phyloP scores from a whole-genome alignment of 2,329 filamentous ascomycete genomes.

The Aspergillus novofumigatus region DNA sequence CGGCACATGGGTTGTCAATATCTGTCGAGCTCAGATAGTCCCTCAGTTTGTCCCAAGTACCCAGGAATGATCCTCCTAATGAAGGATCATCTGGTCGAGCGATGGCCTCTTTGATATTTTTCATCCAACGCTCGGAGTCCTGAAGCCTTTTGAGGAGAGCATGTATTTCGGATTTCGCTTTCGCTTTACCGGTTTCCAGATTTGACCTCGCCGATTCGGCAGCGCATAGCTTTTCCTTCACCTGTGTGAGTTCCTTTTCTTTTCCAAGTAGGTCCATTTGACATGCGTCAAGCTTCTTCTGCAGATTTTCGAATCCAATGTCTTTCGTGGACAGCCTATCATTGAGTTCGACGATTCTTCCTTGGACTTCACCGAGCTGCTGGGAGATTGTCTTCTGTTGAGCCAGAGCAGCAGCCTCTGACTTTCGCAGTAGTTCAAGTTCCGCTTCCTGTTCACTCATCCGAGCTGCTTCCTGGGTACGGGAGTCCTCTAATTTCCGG shows the following conservation, averaged over 20 bases:
- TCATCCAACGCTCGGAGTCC: conserved; percentile 21
- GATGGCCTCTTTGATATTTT: conserved; percentile 18
- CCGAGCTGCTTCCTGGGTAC: conserved; percentile 8
- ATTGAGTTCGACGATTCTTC: conserved; percentile 20
- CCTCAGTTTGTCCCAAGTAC: conserved; percentile 19
- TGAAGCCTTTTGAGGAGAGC: conserved; percentile 21
- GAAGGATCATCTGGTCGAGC: conserved; percentile 11
- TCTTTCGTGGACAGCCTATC: conserved; percentile 4
- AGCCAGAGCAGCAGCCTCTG: conserved; percentile 13
- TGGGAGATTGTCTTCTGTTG: conserved; percentile 16
- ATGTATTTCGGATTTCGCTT: conserved; percentile 22
- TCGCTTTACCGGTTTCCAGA: conserved; percentile 18
- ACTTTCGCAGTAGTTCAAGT: conserved; percentile 18
- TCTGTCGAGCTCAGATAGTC: conserved; percentile 8
- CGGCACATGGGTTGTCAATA: not conserved
- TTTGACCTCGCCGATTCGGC: conserved; percentile 11
- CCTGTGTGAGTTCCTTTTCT: conserved; percentile 25
- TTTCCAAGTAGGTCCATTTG: conserved; percentile 17
- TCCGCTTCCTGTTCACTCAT: conserved; percentile 14
- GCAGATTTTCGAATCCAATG: conserved; percentile 6
- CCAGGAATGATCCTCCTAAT: conserved; percentile 13
- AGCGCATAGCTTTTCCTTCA: conserved; percentile 9
- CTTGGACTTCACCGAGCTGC: conserved; percentile 18
- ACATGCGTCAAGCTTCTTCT: conserved; percentile 13
- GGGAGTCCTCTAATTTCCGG: conserved; percentile 11